These are phyloP conservation scores for Eremothecium sinecaudum DNA, from an alignment of 1,139 yeast genomes.

Conservation along the genomic window DNA sequence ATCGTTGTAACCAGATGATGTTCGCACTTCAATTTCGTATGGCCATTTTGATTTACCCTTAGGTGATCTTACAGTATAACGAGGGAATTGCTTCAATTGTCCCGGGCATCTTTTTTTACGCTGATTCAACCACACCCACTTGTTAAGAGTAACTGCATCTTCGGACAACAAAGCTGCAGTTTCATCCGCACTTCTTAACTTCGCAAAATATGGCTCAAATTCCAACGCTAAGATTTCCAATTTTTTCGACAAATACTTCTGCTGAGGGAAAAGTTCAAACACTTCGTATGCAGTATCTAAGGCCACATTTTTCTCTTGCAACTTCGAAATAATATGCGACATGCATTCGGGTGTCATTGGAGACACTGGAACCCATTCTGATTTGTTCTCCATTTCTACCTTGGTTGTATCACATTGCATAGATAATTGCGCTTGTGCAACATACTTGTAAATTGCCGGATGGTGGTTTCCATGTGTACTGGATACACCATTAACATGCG, in stretches of 20 bases:
- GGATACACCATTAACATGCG: neutral
- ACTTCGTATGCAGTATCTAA: slow-evolving; percentile 7
- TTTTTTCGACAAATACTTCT: slow-evolving; percentile 6
- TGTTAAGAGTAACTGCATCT: slow-evolving; percentile 6
- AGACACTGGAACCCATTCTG: slow-evolving; percentile 9
- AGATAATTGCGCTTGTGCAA: slow-evolving; percentile 11
- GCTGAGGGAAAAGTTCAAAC: slow-evolving; percentile 8
- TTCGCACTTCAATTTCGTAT: slow-evolving; percentile 10
- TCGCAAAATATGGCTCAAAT: slow-evolving; percentile 4
- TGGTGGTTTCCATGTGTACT: slow-evolving; percentile 3
- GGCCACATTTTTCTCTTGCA: slow-evolving; percentile 4
- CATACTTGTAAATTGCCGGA: slow-evolving; percentile 9
- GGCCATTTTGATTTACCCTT: neutral
- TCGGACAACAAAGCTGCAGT: slow-evolving; percentile 4
- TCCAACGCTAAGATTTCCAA: slow-evolving; percentile 10
- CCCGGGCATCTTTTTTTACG: slow-evolving; percentile 3
- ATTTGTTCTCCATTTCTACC: slow-evolving; percentile 7
- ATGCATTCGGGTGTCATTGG: slow-evolving; percentile 8
- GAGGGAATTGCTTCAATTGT: slow-evolving; percentile 11
- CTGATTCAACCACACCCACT: slow-evolving; percentile 10
- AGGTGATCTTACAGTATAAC: slow-evolving; percentile 8
- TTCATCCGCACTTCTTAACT: slow-evolving; percentile 3
- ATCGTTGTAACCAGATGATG: slow-evolving; percentile 12
- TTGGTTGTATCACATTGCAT: slow-evolving; percentile 10
- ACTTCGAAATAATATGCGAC: slow-evolving; percentile 4